phyloP scores from a whole-genome alignment of 495 filamentous ascomycete genomes.

The Aspergillus cavernicola region DNA sequence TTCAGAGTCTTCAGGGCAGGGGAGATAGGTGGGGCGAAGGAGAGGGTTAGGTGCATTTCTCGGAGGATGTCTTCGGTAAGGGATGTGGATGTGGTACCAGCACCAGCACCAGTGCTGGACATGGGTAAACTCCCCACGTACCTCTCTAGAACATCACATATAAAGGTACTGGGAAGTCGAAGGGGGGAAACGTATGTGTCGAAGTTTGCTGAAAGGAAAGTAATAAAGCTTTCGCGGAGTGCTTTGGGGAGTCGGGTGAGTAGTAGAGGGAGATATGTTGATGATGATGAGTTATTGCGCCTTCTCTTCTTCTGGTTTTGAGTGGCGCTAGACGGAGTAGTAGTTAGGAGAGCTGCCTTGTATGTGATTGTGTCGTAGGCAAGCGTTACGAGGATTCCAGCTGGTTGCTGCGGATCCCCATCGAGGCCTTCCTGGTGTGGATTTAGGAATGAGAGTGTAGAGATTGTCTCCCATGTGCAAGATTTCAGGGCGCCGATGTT shows the following conservation, averaged over 20 bases:
- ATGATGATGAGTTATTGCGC: slow-evolving; percentile 16
- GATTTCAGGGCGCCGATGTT: slow-evolving; percentile 43
- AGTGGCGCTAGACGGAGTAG: not conserved
- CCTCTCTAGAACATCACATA: slow-evolving; percentile 30
- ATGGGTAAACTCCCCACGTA: slow-evolving; percentile 24
- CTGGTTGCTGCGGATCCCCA: not conserved
- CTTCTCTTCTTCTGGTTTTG: not conserved
- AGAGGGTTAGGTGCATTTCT: slow-evolving; percentile 40
- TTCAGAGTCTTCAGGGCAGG: slow-evolving; percentile 45
- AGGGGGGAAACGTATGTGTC: slow-evolving; percentile 46
- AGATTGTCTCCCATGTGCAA: slow-evolving; percentile 47
- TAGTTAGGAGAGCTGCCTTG: slow-evolving; percentile 41
- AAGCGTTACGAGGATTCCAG: slow-evolving; percentile 44
- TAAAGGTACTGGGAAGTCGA: slow-evolving; percentile 36
- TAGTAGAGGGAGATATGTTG: slow-evolving; percentile 50
- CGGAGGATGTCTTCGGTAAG: slow-evolving; percentile 32
- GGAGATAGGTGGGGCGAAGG: slow-evolving; percentile 36
- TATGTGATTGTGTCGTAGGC: slow-evolving; percentile 50
- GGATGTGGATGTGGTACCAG: not conserved
- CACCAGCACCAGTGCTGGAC: not conserved
- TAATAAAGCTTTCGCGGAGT: slow-evolving; percentile 47
- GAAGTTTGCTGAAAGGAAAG: slow-evolving; percentile 49
- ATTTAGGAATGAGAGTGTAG: slow-evolving; percentile 14
- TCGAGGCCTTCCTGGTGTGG: not conserved
- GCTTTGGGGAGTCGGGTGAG: slow-evolving; percentile 48